A percentile compares a stretch with the other conserved stretches of the same genome.
These are phyloP conservation scores for Pythium plurisporium DNA, from an alignment of 352 stramenopile species.

Conservation along the genomic window DNA sequence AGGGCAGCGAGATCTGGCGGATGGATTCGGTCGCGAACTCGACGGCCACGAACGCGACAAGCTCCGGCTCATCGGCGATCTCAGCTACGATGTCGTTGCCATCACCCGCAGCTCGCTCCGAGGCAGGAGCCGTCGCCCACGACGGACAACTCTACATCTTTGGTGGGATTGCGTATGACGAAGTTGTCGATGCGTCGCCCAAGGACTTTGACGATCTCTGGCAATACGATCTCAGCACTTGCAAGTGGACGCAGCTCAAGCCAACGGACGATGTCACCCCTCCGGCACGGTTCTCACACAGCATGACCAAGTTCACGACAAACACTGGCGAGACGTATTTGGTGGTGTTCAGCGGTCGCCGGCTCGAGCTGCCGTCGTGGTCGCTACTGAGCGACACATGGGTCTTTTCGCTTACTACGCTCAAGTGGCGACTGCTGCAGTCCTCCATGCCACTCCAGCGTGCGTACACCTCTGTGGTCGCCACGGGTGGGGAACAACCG, in stretches of 20 bases:
- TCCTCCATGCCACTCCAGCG: constrained; percentile 25
- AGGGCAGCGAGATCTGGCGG: constrained; percentile 26
- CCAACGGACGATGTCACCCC: constrained; percentile 22
- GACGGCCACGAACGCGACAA: background rate
- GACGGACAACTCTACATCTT: constrained; percentile 57
- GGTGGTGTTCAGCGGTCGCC: constrained; percentile 54
- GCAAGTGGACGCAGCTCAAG: constrained; percentile 36
- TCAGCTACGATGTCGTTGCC: too few relatives aligned
- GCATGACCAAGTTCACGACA: constrained; percentile 34
- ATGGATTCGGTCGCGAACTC: background rate
- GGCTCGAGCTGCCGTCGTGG: constrained; percentile 43
- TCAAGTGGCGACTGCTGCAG: constrained; percentile 33
- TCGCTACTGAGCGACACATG: constrained; percentile 49
- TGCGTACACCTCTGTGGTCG: constrained; percentile 61
- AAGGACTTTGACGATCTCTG: constrained; percentile 59
- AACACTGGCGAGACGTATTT: constrained; percentile 33
- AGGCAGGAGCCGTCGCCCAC: constrained; percentile 45
- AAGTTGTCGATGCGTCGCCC: constrained; percentile 27
- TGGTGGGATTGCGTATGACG: constrained; percentile 65
- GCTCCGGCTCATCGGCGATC: too few relatives aligned
- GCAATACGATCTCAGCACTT: constrained; percentile 46
- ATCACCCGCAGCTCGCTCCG: constrained; percentile 36
- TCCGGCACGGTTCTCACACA: constrained; percentile 59
- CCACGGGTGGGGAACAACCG: constrained; percentile 20
- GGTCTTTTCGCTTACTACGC: constrained; percentile 48